These are phyloP conservation scores for Talaromyces stipitatus DNA, from an alignment of 495 filamentous ascomycete species.

Conservation along the genomic window DNA sequence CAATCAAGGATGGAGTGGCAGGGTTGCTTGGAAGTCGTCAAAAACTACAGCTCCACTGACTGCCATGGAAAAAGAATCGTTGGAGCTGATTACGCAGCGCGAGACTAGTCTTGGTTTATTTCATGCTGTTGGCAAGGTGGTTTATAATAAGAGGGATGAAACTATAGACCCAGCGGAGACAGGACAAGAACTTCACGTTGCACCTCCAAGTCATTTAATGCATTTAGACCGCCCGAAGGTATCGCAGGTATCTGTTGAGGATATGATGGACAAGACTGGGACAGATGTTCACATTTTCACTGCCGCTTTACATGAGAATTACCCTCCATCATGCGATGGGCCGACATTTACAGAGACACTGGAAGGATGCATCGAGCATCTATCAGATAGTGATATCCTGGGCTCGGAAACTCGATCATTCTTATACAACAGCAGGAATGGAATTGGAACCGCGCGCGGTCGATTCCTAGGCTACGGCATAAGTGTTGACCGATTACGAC, in stretches of 20 bases:
- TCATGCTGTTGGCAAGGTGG: constrained; percentile 89
- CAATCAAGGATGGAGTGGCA: constrained; percentile 60
- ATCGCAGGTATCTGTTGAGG: constrained; percentile 65
- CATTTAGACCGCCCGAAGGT: constrained; percentile 54
- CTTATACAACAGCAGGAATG: constrained; percentile 18
- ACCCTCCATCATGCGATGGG: constrained; percentile 70
- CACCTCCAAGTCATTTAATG: constrained; percentile 52
- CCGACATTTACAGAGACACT: constrained; percentile 52
- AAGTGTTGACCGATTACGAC: constrained; percentile 66
- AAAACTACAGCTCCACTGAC: constrained; percentile 54
- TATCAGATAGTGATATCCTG: constrained; percentile 84
- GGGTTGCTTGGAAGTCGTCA: constrained; percentile 39
- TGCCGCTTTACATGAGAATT: constrained; percentile 93
- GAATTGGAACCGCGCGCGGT: constrained; percentile 32
- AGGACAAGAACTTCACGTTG: constrained; percentile 14
- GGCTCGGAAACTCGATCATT: constrained; percentile 33
- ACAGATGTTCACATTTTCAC: constrained; percentile 86
- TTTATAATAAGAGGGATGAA: constrained; percentile 81
- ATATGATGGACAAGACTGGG: constrained; percentile 78
- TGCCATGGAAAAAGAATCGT: constrained; percentile 59
- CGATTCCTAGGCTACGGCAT: constrained; percentile 30
- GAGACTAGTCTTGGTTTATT: constrained; percentile 88
- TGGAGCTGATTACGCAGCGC: constrained; percentile 71
- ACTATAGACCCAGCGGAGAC: constrained; percentile 3
- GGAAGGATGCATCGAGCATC: constrained; percentile 69